Conservation (phyloP, 1,284 basidiomycete genomes). For the Pseudozyma thailandica region DNA sequence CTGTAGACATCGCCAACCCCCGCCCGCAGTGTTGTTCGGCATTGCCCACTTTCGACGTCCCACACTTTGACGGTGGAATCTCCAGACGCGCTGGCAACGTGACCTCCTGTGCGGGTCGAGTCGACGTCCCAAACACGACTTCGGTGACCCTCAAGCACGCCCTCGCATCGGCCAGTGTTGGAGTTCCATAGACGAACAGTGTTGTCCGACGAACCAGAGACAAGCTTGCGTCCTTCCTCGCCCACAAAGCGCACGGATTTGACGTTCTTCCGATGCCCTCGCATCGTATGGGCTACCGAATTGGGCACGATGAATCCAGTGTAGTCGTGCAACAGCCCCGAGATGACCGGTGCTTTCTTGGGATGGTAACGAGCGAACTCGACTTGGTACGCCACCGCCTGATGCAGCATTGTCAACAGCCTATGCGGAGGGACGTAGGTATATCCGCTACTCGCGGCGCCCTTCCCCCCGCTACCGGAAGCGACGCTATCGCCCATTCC, state of each 20-base stretch:
- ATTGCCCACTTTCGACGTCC: constrained; percentile 57
- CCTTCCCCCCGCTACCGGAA: constrained; percentile 9
- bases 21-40: constrained; percentile 41
- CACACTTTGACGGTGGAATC: constrained; percentile 71
- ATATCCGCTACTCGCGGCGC: constrained; percentile 19
- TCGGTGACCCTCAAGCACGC: constrained; percentile 68
- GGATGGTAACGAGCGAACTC: constrained; percentile 66
- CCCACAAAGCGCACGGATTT: constrained; percentile 71
- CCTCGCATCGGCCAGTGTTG: constrained; percentile 58
- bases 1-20: constrained; percentile 70
- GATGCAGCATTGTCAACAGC: constrained; percentile 69
- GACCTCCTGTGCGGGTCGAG: constrained; percentile 54
- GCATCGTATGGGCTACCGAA: constrained; percentile 55
- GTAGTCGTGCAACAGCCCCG: constrained; percentile 61
- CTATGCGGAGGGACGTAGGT: constrained; percentile 69
- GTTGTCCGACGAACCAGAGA: constrained; percentile 70
- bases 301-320: constrained; percentile 60
- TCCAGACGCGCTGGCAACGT: constrained; percentile 69
- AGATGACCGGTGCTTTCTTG: constrained; percentile 64
- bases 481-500: constrained; percentile 23
- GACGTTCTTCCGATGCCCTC: constrained; percentile 70
- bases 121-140: constrained; percentile 71
- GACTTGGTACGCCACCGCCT: constrained; percentile 71
- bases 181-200: constrained; percentile 61
- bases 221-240: constrained; percentile 65